Conservation (phyloP, 1,284 basidiomycete species). For the Mycena sp. region DNA sequence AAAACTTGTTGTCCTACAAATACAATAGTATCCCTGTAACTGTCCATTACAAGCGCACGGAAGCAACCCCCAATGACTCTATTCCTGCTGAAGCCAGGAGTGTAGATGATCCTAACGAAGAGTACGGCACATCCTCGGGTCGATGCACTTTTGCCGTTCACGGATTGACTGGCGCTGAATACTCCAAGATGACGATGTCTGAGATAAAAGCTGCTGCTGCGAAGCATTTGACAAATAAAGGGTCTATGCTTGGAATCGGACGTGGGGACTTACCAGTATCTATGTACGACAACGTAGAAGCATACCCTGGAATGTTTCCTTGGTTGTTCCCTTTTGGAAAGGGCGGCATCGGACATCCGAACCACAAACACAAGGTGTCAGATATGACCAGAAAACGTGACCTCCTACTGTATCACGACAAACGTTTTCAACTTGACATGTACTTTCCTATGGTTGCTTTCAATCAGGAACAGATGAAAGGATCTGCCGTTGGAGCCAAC, state of each 20-base stretch:
- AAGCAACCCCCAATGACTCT: background rate
- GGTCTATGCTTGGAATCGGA: conserved; percentile 39
- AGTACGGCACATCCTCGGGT: background rate
- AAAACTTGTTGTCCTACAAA: background rate
- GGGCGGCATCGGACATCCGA: conserved; percentile 29
- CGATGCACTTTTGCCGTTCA: background rate
- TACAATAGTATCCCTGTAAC: background rate
- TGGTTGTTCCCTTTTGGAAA: conserved; percentile 43
- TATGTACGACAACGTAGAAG: conserved; percentile 42
- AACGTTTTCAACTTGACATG: background rate
- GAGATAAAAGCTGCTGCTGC: background rate
- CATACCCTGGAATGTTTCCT: conserved; percentile 46
- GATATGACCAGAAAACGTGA: background rate
- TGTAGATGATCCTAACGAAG: background rate
- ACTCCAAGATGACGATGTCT: background rate
- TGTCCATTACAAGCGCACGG: background rate
- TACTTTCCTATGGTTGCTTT: background rate
- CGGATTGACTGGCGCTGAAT: background rate
- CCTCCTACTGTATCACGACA: background rate
- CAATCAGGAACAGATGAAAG: background rate
- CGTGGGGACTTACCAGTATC: conserved; percentile 33
- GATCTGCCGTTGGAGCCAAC: background rate
- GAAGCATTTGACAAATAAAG: conserved; percentile 35
- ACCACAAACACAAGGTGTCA: background rate
- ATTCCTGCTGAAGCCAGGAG: background rate